A percentile compares a stretch with the other conserved stretches of the same genome.
These are phyloP conservation scores for Panellus pusillus DNA, from an alignment of 768 basidiomycete species.

Conservation along the genomic window DNA sequence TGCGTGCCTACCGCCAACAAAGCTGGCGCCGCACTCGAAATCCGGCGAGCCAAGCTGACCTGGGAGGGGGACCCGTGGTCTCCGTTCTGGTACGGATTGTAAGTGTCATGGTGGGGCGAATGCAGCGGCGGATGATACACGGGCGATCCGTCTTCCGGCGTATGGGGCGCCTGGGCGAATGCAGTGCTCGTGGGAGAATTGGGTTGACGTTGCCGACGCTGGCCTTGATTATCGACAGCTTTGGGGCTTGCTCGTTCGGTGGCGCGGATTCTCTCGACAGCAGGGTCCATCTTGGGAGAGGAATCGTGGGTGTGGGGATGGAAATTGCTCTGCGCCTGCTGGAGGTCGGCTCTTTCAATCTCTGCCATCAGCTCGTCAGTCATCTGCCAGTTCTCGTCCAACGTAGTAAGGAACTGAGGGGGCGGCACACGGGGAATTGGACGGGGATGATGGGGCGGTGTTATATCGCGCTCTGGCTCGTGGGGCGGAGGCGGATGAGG, in stretches of 20 bases:
- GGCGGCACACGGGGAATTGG: constrained; percentile 58
- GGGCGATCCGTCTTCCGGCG: constrained; percentile 44
- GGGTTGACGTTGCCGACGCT: constrained; percentile 24
- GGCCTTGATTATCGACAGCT: constrained; percentile 18
- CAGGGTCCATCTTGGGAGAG: constrained; percentile 49
- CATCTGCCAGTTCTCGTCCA: constrained; percentile 65
- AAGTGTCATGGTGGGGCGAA: constrained; percentile 12
- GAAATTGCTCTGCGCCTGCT: constrained; percentile 53
- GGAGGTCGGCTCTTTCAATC: constrained; percentile 69
- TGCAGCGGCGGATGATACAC: constrained; percentile 16
- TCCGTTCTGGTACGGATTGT: constrained; percentile 25
- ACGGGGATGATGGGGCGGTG: constrained; percentile 53
- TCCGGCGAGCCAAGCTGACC: constrained; percentile 47
- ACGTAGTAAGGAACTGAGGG: constrained; percentile 57
- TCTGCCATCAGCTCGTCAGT: constrained; percentile 70
- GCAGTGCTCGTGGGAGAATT: constrained; percentile 27
- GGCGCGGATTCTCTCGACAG: constrained; percentile 54
- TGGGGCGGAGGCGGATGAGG: constrained; percentile 16
- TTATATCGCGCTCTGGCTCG: constrained; percentile 27
- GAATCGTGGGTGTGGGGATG: constrained; percentile 42
- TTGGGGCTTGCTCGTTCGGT: constrained; percentile 58
- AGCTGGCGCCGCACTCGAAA: constrained; percentile 24
- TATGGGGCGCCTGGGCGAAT: constrained; percentile 44
- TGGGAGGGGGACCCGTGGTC: constrained; percentile 28
- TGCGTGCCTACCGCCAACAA: constrained; percentile 13